Evolutionary conservation across 257 asterid species (phyloP).

Genomic region (Solanum rostratum): DNA sequence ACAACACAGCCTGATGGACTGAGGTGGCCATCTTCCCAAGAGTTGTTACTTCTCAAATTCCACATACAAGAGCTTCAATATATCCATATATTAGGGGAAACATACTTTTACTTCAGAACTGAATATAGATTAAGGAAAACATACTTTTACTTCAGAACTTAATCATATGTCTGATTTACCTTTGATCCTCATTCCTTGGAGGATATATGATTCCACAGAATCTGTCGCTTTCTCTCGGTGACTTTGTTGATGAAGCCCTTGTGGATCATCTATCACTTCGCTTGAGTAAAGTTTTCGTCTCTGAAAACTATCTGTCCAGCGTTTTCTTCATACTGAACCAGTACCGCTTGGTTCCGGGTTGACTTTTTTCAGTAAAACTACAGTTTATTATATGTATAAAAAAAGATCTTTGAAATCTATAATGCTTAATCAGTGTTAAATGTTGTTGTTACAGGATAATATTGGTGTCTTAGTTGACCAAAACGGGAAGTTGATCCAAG

Average conservation of each 20-base stretch:
- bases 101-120: background rate
- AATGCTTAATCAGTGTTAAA: background rate
- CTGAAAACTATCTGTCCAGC: background rate
- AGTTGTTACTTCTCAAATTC: background rate
- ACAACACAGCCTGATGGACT: background rate
- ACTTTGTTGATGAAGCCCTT: background rate
- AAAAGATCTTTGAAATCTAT: background rate
- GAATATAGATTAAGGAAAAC: background rate
- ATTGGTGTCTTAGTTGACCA: constrained; percentile 96
- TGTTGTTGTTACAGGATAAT: constrained; percentile 57
- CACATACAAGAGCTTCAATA: background rate
- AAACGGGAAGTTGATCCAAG: constrained; percentile 96
- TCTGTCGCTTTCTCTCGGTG: background rate
- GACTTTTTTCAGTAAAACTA: background rate
- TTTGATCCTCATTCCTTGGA: background rate
- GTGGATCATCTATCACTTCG: background rate
- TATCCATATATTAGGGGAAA: background rate
- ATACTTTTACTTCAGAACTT: background rate
- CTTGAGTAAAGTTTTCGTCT: background rate
- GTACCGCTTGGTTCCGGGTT: background rate
- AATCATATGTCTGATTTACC: background rate
- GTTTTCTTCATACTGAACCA: background rate
- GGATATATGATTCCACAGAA: background rate
- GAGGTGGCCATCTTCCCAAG: background rate
- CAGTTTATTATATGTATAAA: background rate